Base-by-base conservation (phyloP, 495 filamentous ascomycete species). In the Neurospora cerealis region DNA sequence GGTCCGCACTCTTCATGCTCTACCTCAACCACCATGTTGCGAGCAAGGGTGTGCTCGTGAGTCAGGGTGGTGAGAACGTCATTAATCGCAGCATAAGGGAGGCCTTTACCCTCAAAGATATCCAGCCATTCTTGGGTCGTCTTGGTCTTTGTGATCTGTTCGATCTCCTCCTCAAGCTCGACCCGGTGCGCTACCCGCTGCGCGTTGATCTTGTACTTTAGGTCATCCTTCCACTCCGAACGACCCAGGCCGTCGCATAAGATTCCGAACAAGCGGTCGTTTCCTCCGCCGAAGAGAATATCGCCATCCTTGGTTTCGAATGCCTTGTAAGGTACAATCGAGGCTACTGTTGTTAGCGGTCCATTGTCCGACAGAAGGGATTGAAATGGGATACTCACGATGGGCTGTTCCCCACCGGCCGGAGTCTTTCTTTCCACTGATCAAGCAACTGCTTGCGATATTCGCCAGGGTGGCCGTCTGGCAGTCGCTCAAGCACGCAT, bases 361-460 rank as follows among this genome's bases (percentile, higher is more conserved):
- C 48, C 32, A 10, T 34, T 3, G 15, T 24, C 24, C 4, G 2
- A 36, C 2, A 11, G 11, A 36, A 48, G 32, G 24, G 10, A 38
- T 15, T 2, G 28, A 69, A 19, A 46, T 19, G 39, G 10, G 32
- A 21, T n/a, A 86, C 91, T 83, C 85, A 94, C 93, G 96, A 86
- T 99, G 96, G 62, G 94, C 94, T 8, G 96, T 99, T 6, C 96
- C 96, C 93, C 94, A 97, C 71, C 96, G 87, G 0, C 96, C 96
- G 0, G 88, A 87, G 82, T 98, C 95, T 73, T 90, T 91, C 80
- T 98, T 82, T 9, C 94, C 94, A 78, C 93, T 96, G 70, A 99
- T 93, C 69, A 99, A 84, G 69, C 89, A 93, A 69, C 94, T 97
- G 80, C 93, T 97, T 11, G 95, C 96, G 75, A 99, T 91, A 81